Evolutionary conservation across 352 stramenopile species (phyloP).

Genomic region (Phytophthora multivora): DNA sequence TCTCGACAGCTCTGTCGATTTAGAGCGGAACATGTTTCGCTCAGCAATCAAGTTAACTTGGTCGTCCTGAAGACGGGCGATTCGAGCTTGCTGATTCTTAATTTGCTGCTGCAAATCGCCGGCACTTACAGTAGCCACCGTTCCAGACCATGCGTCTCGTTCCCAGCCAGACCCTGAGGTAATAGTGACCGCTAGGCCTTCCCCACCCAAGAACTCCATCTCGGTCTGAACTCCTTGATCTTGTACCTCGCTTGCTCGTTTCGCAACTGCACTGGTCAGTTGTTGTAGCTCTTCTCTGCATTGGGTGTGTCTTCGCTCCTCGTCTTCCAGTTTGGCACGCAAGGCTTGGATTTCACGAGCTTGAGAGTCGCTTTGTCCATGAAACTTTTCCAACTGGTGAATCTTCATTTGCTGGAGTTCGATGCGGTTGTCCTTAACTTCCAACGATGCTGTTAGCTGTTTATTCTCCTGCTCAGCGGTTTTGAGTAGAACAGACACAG

Average conservation of each 20-base stretch:
- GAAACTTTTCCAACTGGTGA: conserved; percentile 63
- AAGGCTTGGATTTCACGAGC: conserved; percentile 54
- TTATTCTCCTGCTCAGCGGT: conserved; percentile 71
- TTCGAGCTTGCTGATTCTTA: conserved; percentile 26
- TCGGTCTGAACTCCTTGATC: conserved; percentile 62
- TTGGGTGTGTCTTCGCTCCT: conserved; percentile 41
- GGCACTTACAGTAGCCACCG: conserved; percentile 42
- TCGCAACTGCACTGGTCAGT: conserved; percentile 6
- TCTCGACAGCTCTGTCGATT: conserved; percentile 53
- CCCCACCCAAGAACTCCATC: conserved; percentile 25
- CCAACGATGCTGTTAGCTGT: conserved; percentile 52
- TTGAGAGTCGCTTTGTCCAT: conserved; percentile 50
- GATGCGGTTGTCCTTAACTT: conserved; percentile 81
- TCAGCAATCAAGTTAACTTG: conserved; percentile 49
- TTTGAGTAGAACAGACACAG: conserved; percentile 67
- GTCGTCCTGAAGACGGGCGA: conserved; percentile 40
- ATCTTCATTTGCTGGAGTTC: conserved; percentile 71
- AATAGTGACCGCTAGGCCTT: conserved; percentile 1
- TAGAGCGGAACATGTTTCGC: conserved; percentile 64
- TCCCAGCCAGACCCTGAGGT: conserved; percentile 22
- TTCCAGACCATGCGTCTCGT: conserved; percentile 29
- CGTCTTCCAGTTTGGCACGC: conserved; percentile 52
- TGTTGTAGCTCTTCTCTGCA: conserved; percentile 58
- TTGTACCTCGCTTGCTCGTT: conserved; percentile 18
- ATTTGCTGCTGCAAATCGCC: conserved; percentile 53